Base-by-base conservation (phyloP, 2,329 filamentous ascomycete species). In the Aspergillus viridinutans region DNA sequence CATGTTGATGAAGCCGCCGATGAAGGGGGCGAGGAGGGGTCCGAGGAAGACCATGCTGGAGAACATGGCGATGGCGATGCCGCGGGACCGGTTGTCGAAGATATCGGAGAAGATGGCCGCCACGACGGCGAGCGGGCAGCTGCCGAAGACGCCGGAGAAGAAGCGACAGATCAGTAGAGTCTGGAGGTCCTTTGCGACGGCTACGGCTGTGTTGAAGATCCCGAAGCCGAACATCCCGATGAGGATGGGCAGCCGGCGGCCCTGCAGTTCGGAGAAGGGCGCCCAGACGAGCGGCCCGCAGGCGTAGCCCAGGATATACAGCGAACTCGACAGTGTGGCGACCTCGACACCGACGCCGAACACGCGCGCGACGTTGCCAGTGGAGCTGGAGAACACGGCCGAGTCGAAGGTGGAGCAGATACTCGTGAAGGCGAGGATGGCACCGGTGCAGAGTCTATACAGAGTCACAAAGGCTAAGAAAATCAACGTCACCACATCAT, bases 311-410 rank as follows among this genome's bases (percentile, higher is more conserved):
- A 78, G 72, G 1, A 81, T 68, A 40, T 80, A 76, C 12, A 81
- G 64, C 1, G 75, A 74, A 1, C 78, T 76, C 8, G 78, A 77
- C 8, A 80, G 68, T 0, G 69, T 72, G 1, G 74, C 64, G 1
- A 79, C 73, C 60, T 78, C 72, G 2, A 56, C 62, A 2, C 73
- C 69, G 3, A 79, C 74, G n/a, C 73, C 57, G 61, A 80, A 81
- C 17, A 78, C 68, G 3, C 54, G 49, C 9, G 83, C 80, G 4
- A 90, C 79, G 21, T 75, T 65, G 12, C 59, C 58, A 1, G 85
- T 88, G 4, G 86, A 86, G 28, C 84, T 76, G 3, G 86, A 88
- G 74, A 90, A 90, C 66, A 90, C 84, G 71, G 83, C 86, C 1
- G 67, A 70, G 1, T 76, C 77, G 55, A 82, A 82, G 1, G 80